Evolutionary conservation across 2,329 filamentous ascomycete species (phyloP), one percentile per base, ranked within the genome.

Genomic region (Fonsecaea pedrosoi): DNA sequence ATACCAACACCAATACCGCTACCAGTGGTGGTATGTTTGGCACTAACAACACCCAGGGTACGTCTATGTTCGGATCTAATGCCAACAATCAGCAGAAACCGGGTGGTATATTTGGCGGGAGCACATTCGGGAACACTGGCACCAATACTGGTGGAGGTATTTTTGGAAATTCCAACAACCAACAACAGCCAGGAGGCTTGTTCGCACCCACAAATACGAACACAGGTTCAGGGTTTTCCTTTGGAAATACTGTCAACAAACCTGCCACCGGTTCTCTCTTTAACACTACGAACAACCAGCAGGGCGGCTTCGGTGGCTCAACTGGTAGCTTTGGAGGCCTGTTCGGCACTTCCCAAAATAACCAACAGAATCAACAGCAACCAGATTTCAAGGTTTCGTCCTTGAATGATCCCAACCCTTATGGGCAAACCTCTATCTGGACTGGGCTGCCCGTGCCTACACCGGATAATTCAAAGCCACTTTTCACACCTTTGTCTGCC

Each of bases 391-490:
- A 97, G 66, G 92, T 90, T 38, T 89, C 93, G 4, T 95, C 92
- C 68, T 86, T 96, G 64, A 89, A 88, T 67, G 92, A 94, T 70
- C 84, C 89, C n/a, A 92, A 91, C 60, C 94, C 96, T 0, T 99
- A 96, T 75, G 95, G 95, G 48, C 93, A 92, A 61, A 87, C 92
- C 54, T 92, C 92, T 1, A 85, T 99, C 21, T 98, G 98, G 78
- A 87, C 89, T 37, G 90, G 89, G 61, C 82, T 97, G 15, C 72
- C 84, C 76, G 76, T 88, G 75, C 80, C 91, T 80, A 81, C 81
- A 82, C 62, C 85, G 78, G 77, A 93, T 60, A 86, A 93, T 74
- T 91, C 93, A 2, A 95, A 95, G 1, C 95, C 96, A 2, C 85
- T 99, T 70, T 95, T 94, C 8, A 98, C 94, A 0, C 95, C 96